Base-by-base conservation (phyloP, 441 rosid genomes). In the Hura crepitans region DNA sequence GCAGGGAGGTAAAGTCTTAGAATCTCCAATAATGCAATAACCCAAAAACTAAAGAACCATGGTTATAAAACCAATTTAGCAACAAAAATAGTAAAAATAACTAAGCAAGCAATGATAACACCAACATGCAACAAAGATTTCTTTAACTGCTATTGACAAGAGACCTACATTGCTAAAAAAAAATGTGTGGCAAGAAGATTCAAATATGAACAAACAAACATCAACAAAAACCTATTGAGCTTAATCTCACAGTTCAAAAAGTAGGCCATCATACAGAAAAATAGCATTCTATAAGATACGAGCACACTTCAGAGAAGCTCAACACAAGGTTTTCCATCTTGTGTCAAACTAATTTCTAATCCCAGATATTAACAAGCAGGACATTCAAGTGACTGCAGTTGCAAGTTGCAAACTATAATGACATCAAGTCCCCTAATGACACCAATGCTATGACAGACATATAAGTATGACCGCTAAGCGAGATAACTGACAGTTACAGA, bases 381-480 rank as follows among this genome's bases (percentile, higher is more conserved):
- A 46, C 39, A 5, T 27, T 18, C 15, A 27, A 30, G 20, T 15
- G 39, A 65, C 35, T 27, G 42, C 68, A 65, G 56, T 47, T 5
- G 15, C 70, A 20, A 53, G 28, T 66, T 66, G 60, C 60, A 65
- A 53, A 54, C 31, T 6, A 35, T 8, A 15, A 35, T 42, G 72
- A 42, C 23, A 69, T n/a, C n/a, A n/a, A n/a, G n/a, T n/a, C n/a
- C n/a, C n/a, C n/a, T n/a, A n/a, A n/a, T n/a, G n/a, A n/a, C n/a
- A n/a, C 13, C 64, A 47, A 23, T 30, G 39, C 57, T 23, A 51
- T 0, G 42, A 61, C n/a, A 51, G 53, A 28, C 68, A n/a, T n/a
- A n/a, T n/a, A n/a, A n/a, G n/a, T n/a, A n/a, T n/a, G n/a, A n/a
- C n/a, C n/a, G n/a, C n/a, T n/a, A n/a, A n/a, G n/a, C n/a, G n/a